These are phyloP conservation scores for Polygonum maritimum DNA, from an alignment of 148 eudicot species.

Conservation along the genomic window DNA sequence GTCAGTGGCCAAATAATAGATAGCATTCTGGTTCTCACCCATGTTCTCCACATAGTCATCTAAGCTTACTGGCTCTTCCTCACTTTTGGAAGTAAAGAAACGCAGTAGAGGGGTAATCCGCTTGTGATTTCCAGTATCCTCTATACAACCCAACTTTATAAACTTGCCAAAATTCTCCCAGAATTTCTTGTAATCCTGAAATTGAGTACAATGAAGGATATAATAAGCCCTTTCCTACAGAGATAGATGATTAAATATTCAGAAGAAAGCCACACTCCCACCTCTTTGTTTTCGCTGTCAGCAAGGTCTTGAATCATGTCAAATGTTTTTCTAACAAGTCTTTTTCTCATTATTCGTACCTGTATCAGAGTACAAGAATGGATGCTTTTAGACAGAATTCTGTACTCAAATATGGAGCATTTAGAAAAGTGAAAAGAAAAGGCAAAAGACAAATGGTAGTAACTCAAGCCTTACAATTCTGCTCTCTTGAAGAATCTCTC, in stretches of 20 bases:
- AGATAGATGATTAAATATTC: neutral
- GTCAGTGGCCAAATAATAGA: slow-evolving; percentile 90
- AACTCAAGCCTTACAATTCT: slow-evolving; percentile 57
- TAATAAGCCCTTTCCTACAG: neutral
- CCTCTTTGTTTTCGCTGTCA: slow-evolving; percentile 92
- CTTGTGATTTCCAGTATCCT: slow-evolving; percentile 95
- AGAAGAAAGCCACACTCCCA: slow-evolving; percentile 13
- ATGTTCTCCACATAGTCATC: slow-evolving; percentile 94
- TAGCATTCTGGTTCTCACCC: slow-evolving; percentile 93
- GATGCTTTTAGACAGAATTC: neutral
- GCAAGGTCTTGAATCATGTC: slow-evolving; percentile 96
- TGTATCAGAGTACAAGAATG: slow-evolving; percentile 17
- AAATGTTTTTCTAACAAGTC: slow-evolving; percentile 90
- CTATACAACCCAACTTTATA: slow-evolving; percentile 88
- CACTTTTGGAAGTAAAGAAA: slow-evolving; percentile 79
- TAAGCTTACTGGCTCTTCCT: slow-evolving; percentile 78
- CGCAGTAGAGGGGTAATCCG: slow-evolving; percentile 76
- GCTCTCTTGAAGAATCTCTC: slow-evolving; percentile 98
- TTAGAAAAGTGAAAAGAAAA: neutral
- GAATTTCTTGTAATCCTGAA: slow-evolving; percentile 89
- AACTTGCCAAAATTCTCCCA: slow-evolving; percentile 99
- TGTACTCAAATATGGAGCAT: neutral
- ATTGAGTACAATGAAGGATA: neutral
- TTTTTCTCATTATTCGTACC: slow-evolving; percentile 96
- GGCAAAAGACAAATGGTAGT: neutral